Evolutionary conservation across 768 basidiomycete genomes (phyloP).

Genomic region (Pleurotus djamor): DNA sequence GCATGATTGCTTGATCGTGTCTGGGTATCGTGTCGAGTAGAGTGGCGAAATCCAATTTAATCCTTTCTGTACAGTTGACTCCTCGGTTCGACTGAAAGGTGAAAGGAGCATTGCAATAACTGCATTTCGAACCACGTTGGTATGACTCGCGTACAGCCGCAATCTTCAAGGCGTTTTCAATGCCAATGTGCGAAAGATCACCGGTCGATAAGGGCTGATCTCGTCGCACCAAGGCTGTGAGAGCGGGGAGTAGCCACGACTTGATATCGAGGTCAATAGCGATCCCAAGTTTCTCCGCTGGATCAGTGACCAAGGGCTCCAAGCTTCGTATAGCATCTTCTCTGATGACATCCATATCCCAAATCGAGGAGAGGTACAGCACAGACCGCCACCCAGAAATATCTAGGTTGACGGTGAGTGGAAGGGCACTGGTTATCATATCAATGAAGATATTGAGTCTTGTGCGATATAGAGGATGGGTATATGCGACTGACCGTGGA

Average conservation of each 20-base stretch:
- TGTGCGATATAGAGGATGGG: background rate
- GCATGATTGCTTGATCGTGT: no score
- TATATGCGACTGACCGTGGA: constrained; percentile 17
- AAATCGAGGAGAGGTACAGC: constrained; percentile 30
- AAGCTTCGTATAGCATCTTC: constrained; percentile 22
- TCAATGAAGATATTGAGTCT: background rate
- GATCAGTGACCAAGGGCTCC: constrained; percentile 7
- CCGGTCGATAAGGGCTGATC: constrained; percentile 16
- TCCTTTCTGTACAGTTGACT: background rate
- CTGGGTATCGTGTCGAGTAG: background rate
- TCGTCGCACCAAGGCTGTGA: constrained; percentile 20
- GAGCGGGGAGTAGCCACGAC: constrained; percentile 28
- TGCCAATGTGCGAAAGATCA: constrained; percentile 26
- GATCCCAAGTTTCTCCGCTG: constrained; percentile 24
- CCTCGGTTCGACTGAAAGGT: background rate
- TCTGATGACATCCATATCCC: constrained; percentile 26
- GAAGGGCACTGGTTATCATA: background rate
- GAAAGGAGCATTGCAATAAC: background rate
- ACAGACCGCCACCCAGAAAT: constrained; percentile 28
- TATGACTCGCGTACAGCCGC: constrained; percentile 7
- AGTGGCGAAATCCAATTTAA: background rate
- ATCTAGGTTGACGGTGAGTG: constrained; percentile 9
- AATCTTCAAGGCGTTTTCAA: constrained; percentile 18
- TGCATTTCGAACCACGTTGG: background rate
- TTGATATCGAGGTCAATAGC: constrained; percentile 26